These are phyloP conservation scores for Coemansia sp. DNA, from an alignment of 192 early-diverging fungal genomes.

Conservation along the genomic window DNA sequence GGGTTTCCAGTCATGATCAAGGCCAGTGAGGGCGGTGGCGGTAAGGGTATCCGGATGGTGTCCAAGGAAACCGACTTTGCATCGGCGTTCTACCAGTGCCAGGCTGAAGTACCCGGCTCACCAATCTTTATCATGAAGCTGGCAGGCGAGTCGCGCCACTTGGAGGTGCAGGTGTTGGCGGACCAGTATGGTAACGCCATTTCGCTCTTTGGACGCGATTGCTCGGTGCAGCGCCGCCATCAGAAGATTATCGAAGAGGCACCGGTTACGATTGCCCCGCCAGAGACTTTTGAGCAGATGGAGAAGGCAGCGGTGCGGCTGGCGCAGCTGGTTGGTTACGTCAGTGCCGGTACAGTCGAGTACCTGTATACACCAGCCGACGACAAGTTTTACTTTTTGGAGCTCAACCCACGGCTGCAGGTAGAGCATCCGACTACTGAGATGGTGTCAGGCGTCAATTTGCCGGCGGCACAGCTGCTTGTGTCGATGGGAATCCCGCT, in stretches of 20 bases:
- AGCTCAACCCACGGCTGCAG: conserved; percentile 97
- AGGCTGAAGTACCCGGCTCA: conserved; percentile 94
- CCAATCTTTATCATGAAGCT: conserved; percentile 99
- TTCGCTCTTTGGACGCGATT: conserved; percentile 97
- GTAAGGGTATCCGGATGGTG: conserved; percentile 98
- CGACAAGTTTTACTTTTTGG: conserved; percentile 91
- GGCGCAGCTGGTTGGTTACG: conserved; percentile 92
- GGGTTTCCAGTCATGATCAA: conserved; percentile 99
- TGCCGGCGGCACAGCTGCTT: conserved; percentile 96
- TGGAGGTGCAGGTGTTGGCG: conserved; percentile 96
- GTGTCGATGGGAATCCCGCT: conserved; percentile 99
- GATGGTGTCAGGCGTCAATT: conserved; percentile 97
- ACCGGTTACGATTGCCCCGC: conserved; percentile 82
- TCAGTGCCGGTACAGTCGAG: conserved; percentile 95
- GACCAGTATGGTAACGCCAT: conserved; percentile 98
- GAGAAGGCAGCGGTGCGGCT: conserved; percentile 96
- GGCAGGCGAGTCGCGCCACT: conserved; percentile 89
- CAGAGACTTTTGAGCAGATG: conserved; percentile 82
- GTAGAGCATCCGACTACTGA: conserved; percentile 99
- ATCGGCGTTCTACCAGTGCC: conserved; percentile 81
- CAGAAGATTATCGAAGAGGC: conserved; percentile 99
- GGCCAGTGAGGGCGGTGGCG: conserved; percentile 98
- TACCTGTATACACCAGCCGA: conserved; percentile 89
- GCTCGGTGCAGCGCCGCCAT: conserved; percentile 96
- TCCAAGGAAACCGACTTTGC: conserved; percentile 71